Conservation (phyloP, 169 alveolate species). For the Plasmodium relictum region DNA sequence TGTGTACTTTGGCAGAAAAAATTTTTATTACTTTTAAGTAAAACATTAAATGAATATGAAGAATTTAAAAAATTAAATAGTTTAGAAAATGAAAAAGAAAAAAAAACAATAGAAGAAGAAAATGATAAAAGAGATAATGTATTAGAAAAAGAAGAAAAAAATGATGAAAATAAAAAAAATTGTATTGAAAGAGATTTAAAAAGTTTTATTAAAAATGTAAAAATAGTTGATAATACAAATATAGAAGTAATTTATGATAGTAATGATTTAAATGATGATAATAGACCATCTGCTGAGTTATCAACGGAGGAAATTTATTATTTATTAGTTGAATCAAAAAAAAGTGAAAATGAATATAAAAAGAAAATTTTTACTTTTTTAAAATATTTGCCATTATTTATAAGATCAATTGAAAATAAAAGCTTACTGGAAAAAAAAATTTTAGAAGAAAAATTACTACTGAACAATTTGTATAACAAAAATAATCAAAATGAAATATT, state of each 20-base stretch:
- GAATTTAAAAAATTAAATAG: constrained; percentile 28
- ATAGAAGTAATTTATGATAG: constrained; percentile 54
- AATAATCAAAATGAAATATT: neutral
- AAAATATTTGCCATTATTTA: constrained; percentile 62
- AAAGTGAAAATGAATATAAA: constrained; percentile 71
- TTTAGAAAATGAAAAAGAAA: constrained; percentile 6
- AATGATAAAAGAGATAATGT: neutral
- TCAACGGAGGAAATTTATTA: constrained; percentile 71
- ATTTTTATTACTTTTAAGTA: constrained; percentile 31
- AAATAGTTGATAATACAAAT: constrained; percentile 22
- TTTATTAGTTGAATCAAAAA: constrained; percentile 62
- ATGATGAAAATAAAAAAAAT: neutral
- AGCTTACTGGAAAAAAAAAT: constrained; percentile 58
- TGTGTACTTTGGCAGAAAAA: constrained; percentile 57
- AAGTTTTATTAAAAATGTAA: constrained; percentile 51
- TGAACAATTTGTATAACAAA: neutral
- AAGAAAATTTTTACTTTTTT: constrained; percentile 61
- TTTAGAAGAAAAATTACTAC: constrained; percentile 29
- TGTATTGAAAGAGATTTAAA: constrained; percentile 25
- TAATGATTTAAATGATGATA: constrained; percentile 24
- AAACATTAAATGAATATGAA: constrained; percentile 39
- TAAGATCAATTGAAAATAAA: constrained; percentile 58
- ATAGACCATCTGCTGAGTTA: constrained; percentile 55
- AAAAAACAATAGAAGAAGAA: neutral
- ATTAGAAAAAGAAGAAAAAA: neutral